Base-by-base conservation (phyloP, 805 yeast species). In the baker's yeast (Saccharomyces cerevisiae) region DNA sequence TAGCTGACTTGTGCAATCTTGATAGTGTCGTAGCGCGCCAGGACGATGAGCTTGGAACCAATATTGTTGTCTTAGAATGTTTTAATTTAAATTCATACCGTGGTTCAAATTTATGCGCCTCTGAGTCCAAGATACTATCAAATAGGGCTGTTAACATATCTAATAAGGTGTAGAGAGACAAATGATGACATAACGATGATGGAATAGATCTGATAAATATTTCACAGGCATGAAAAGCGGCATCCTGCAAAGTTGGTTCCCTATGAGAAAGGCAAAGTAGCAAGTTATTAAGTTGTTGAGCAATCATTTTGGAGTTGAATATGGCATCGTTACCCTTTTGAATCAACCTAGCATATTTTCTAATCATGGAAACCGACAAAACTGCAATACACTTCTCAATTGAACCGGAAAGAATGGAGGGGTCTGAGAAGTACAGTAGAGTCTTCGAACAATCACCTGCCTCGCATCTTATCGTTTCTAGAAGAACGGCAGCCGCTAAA, bases 61-160 rank as follows among this genome's bases (percentile, higher is more conserved):
- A 62, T 55, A 61, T 79, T 61, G 65, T 74, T 2, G 55, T 59
- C 21, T 59, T 49, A 1, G 76, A 70, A 58, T 74, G 75, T 21
- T 73, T 70, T 51, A 82, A 72, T 22, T 60, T 61, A 64, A 85
- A 91, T 41, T 78, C 78, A 36, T 85, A 82, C n/a, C 83, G 79
- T 3, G 98, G 98, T 55, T 87, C 89, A 67, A 89, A 92, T 68
- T 82, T 89, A 66, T 87, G 86, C 21, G 84, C 79, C 58, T 87
- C 95, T 6, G 91, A 89, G 68, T 91, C 97, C 46, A 84, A 74
- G 46, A 89, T 80, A 72, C 96, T 84, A 57, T 86, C 85, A 70
- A 87, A 89, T 50, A 92, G 71, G 46, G 89, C 73, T 1, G 87
- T 81, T 63, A 95, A 74, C 54, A 92, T 76, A 67, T 95, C 99